Evolutionary conservation across 495 filamentous ascomycete species (phyloP).

Genomic region (Penicillium coffeae): DNA sequence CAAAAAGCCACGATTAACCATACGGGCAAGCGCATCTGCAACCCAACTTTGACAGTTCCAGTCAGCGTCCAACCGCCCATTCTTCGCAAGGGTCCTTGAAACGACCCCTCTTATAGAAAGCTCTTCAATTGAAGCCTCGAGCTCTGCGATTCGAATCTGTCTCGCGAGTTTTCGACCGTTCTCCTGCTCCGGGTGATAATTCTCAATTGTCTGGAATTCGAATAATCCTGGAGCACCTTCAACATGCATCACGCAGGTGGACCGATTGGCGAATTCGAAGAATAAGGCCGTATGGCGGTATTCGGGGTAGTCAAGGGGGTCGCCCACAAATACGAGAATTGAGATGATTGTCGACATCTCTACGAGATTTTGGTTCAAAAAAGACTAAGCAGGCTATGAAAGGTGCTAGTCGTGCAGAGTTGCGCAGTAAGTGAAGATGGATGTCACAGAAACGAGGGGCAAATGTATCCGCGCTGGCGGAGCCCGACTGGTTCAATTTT

Average conservation of each 20-base stretch:
- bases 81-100: not conserved
- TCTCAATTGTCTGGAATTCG: not conserved
- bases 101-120: not conserved
- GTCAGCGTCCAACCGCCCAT: not conserved
- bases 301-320: not conserved
- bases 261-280: not conserved
- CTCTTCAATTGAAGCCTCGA: not conserved
- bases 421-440: no score
- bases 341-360: not conserved
- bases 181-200: not conserved
- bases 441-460: no score
- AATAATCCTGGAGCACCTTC: not conserved
- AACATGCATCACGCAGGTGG: not conserved
- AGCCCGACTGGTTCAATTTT: no score
- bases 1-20: not conserved
- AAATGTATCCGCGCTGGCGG: no score
- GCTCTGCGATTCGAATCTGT: not conserved
- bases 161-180: not conserved
- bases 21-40: not conserved
- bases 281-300: not conserved
- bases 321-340: not conserved
- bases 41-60: not conserved
- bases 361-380: no score
- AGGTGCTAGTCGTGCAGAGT: no score
- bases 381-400: no score